These are phyloP conservation scores for Beta vulgaris DNA, from an alignment of 148 eudicot genomes.

Conservation along the genomic window DNA sequence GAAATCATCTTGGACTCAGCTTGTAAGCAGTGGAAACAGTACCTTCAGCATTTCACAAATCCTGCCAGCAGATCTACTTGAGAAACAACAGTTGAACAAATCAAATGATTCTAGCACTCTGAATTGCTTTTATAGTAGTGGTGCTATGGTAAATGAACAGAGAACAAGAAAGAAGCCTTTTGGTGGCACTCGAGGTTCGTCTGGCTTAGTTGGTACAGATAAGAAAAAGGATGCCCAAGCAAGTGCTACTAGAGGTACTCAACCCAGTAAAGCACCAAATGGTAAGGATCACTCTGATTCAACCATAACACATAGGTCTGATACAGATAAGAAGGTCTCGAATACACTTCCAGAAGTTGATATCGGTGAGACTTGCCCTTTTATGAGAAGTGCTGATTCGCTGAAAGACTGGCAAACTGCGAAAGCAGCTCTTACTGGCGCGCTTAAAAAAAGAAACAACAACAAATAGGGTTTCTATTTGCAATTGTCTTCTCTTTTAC, in stretches of 20 bases:
- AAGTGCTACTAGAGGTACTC: constrained; percentile 8
- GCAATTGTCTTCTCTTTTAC: neutral
- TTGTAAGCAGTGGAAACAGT: constrained; percentile 42
- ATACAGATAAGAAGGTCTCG: constrained; percentile 1
- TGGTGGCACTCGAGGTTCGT: constrained; percentile 20
- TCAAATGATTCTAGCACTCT: neutral
- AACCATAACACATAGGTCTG: constrained; percentile 4
- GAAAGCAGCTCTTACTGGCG: constrained; percentile 51
- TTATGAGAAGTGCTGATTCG: constrained; percentile 62
- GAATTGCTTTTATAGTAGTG: neutral
- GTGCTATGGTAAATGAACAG: too few species aligned
- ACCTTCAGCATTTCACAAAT: constrained; percentile 82
- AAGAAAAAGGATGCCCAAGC: constrained; percentile 16
- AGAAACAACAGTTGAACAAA: constrained; percentile 35
- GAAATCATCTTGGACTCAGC: constrained; percentile 74
- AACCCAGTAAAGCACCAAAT: constrained; percentile 3
- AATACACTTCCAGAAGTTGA: constrained; percentile 14
- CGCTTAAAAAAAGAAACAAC: constrained; percentile 45
- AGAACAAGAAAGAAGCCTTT: too few species aligned
- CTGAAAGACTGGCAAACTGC: constrained; percentile 55
- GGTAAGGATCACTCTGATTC: constrained; percentile 17
- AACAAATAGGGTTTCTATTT: constrained; percentile 7
- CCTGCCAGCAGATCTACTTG: constrained; percentile 38
- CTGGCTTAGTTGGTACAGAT: constrained; percentile 10
- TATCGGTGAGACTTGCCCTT: constrained; percentile 48